Evolutionary conservation across 192 early-diverging fungal species (phyloP).

Genomic region (Entomortierella parvispora): DNA sequence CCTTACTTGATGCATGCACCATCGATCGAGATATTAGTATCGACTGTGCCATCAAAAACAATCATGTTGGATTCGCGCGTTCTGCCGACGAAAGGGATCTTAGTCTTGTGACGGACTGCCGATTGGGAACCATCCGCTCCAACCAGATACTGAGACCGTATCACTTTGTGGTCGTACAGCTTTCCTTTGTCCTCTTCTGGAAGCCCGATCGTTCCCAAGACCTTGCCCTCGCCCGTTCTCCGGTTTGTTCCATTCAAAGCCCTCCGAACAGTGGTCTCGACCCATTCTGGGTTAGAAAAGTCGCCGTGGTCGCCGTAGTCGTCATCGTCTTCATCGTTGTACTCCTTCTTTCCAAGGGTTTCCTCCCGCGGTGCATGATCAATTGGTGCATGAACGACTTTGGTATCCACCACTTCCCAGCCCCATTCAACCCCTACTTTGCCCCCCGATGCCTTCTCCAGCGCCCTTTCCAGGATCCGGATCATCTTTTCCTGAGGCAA

Average conservation of each 20-base stretch:
- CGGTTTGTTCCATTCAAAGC: background rate
- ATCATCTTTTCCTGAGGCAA: background rate
- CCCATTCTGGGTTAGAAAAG: no score
- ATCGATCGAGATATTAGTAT: background rate
- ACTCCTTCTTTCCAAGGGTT: background rate
- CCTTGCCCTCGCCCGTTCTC: background rate
- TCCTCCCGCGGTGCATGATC: no score
- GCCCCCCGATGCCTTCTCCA: background rate
- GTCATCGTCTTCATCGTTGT: no score
- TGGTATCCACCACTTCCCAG: conserved; percentile 14
- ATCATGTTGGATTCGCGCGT: background rate
- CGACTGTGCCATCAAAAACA: background rate
- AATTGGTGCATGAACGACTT: conserved; percentile 7
- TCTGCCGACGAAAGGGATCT: background rate
- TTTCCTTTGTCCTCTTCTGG: background rate
- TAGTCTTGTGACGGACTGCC: background rate
- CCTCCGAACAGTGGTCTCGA: background rate
- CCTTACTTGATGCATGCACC: conserved; percentile 1
- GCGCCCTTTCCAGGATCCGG: background rate
- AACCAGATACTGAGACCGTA: conserved; percentile 19
- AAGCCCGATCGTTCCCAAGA: background rate
- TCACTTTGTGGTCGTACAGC: background rate
- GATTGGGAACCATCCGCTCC: conserved; percentile 13
- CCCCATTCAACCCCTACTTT: conserved; percentile 2
- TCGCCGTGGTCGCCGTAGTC: no score